Evolutionary conservation across 225 moss, liverwort and hornwort species (phyloP), one percentile per base, ranked within the genome.

Genomic region (Takakia lepidozioides): DNA sequence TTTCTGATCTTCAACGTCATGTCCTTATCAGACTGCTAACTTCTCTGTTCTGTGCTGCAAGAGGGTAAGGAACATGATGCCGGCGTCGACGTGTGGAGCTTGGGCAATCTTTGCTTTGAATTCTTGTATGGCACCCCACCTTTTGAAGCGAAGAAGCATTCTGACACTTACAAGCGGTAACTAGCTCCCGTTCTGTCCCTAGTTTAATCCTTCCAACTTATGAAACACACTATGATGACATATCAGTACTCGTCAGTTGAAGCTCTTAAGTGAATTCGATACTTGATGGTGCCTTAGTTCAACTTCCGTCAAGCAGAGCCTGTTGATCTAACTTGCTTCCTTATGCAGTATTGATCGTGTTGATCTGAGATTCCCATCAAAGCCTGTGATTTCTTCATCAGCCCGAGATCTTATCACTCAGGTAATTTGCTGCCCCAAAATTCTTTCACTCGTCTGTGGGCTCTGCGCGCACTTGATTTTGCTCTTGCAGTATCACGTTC

Each of bases 11-110:
- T 27, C 30, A 8, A 10, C 27, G 3, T 8, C 11, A 23, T 22
- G 8, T 11, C n/a, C 10, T 29, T 2, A 2, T 25, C 19, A 2
- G 13, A 3, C 10, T 8, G 2, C 19, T 5, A 26, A 4, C 1
- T 16, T 6, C 25, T 3, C 17, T 41, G 15, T 6, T 15, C 48
- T 61, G 51, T 56, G 54, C 10, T 1, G 7, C 84, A 93, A 89
- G 89, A 95, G 56, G 89, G 93, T 2, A 89, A 77, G 60, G 89
- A 95, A 49, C 93, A 95, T 19, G 93, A 95, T 19, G 71, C 78
- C 0, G 86, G 88, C 26, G 93, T 93, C 0, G 93, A 93, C 57
- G 88, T 93, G 21, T 93, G 93, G 93, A 95, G 93, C 62, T 66
- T 95, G 27, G 93, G 89, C 18, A 84, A 89, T 25, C 86, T 95